Evolutionary conservation across 2,329 filamentous ascomycete species (phyloP).

Genomic region (Paraconiothyrium brasiliense): DNA sequence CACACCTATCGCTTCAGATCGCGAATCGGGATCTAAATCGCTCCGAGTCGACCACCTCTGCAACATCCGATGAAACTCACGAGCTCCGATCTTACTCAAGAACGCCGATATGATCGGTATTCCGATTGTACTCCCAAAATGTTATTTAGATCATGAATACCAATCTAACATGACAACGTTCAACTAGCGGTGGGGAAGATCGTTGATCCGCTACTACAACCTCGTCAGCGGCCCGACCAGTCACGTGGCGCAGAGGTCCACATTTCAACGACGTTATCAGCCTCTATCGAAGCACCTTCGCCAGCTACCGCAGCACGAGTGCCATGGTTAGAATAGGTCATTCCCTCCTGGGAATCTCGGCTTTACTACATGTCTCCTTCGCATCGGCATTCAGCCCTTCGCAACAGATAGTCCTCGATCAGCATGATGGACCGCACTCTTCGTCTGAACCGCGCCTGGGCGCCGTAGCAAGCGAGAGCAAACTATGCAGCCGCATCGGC

Average conservation of each 20-base stretch:
- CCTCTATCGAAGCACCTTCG: background rate
- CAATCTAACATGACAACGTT: background rate
- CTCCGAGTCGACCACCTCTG: too few species aligned
- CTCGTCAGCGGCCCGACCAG: background rate
- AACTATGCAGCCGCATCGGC: slow-evolving; percentile 58
- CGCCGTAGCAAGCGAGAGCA: slow-evolving; percentile 57
- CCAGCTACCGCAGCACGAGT: background rate
- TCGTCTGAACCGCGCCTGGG: slow-evolving; percentile 40
- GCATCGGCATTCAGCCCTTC: background rate
- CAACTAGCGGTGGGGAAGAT: background rate
- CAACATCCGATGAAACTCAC: too few species aligned
- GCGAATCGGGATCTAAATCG: too few species aligned
- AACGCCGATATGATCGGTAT: too few species aligned
- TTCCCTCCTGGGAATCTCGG: background rate
- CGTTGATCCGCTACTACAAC: background rate
- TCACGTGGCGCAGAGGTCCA: background rate
- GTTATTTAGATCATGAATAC: background rate
- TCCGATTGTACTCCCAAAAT: background rate
- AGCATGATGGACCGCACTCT: background rate
- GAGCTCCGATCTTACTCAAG: too few species aligned
- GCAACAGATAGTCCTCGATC: background rate
- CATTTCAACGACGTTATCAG: background rate
- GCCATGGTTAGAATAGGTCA: background rate
- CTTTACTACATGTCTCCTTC: background rate
- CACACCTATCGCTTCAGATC: background rate